Percentiles rank a stretch among this genome's conserved stretches.
phyloP scores from a whole-genome alignment of 495 filamentous ascomycete genomes.

The Chaetomium fimeti region DNA sequence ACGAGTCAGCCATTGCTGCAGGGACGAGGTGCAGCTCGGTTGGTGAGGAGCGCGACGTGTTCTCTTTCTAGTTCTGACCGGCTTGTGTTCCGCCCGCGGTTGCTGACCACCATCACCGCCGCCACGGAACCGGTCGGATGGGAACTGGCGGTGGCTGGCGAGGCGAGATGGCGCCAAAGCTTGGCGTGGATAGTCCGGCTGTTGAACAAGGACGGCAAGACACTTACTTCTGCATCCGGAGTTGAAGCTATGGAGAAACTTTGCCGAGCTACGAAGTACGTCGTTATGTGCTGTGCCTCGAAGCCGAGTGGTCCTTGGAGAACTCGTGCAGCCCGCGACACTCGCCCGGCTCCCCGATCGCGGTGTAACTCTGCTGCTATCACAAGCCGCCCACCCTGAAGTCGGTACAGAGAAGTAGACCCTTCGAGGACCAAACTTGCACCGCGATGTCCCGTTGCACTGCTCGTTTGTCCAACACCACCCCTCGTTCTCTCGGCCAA shows the following conservation, averaged over 20 bases:
- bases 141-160: constrained; percentile 17
- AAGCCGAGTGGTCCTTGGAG: neutral
- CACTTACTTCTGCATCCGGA: neutral
- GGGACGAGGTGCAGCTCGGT: neutral
- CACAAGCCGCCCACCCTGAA: neutral
- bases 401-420: neutral
- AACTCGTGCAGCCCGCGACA: neutral
- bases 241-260: no score
- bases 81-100: neutral
- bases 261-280: no score
- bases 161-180: constrained; percentile 21
- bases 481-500: constrained; percentile 15
- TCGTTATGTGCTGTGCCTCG: no score
- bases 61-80: neutral
- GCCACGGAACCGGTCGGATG: constrained; percentile 15
- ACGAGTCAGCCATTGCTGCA: neutral
- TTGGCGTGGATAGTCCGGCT: constrained; percentile 6
- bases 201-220: neutral
- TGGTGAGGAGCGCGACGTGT: neutral
- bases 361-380: neutral
- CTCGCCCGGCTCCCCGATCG: neutral
- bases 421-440: neutral
- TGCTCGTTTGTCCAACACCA: neutral
- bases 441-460: neutral
- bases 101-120: constrained; percentile 16